Evolutionary conservation across 805 yeast species (phyloP).

Genomic region (Diddensiella santjacobensis): DNA sequence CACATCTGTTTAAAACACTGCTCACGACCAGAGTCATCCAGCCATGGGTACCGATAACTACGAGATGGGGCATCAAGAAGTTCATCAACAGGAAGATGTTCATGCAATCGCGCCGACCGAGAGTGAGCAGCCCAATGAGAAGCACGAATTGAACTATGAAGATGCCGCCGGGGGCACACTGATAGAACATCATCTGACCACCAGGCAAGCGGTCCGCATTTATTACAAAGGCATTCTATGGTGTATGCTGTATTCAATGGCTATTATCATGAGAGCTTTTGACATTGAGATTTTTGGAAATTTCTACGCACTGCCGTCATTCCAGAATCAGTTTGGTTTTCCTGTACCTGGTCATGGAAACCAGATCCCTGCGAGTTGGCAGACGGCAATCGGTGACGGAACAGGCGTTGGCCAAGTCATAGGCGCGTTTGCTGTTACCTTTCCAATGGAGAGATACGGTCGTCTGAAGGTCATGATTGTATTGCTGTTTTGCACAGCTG

Average conservation of each 20-base stretch:
- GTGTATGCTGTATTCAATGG: constrained; percentile 9
- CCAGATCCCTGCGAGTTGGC: constrained; percentile 30
- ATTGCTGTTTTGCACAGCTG: constrained; percentile 32
- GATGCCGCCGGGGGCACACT: constrained; percentile 2
- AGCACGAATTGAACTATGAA: background rate
- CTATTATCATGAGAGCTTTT: constrained; percentile 46
- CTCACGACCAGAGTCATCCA: too few relatives aligned
- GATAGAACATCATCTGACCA: constrained; percentile 8
- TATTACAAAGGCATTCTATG: constrained; percentile 10
- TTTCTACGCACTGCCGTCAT: constrained; percentile 44
- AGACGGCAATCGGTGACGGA: constrained; percentile 28
- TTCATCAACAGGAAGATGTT: background rate
- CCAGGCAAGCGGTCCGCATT: constrained; percentile 5
- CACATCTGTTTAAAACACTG: too few relatives aligned
- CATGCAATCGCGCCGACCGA: background rate
- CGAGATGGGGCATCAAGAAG: background rate
- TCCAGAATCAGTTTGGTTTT: constrained; percentile 40
- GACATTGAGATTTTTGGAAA: constrained; percentile 40
- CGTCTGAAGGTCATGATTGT: constrained; percentile 40
- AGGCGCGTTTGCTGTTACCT: constrained; percentile 44
- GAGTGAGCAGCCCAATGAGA: background rate
- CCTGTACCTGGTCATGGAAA: constrained; percentile 16
- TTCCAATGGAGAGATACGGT: constrained; percentile 43
- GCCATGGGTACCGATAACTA: background rate
- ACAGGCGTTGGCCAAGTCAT: constrained; percentile 39